Conservation (phyloP, 306 rosid species). For the Castanea crenata region DNA sequence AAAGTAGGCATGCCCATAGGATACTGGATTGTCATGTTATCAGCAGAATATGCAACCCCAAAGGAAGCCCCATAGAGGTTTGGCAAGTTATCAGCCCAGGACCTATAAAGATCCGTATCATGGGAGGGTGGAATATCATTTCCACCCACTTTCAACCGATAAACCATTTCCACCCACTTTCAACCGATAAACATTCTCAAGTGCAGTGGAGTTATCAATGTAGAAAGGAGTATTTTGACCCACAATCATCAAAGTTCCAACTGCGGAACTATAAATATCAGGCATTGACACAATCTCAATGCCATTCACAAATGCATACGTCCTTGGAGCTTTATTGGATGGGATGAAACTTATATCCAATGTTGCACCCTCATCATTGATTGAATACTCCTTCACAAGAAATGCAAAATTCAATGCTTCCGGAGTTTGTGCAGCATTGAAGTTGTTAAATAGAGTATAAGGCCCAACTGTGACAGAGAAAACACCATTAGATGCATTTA, state of each 20-base stretch:
- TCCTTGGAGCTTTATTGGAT: slow-evolving; percentile 47
- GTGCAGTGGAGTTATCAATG: slow-evolving; percentile 62
- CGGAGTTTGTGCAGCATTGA: slow-evolving; percentile 65
- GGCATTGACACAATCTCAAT: slow-evolving; percentile 90
- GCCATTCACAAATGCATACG: slow-evolving; percentile 90
- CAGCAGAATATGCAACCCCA: slow-evolving; percentile 61
- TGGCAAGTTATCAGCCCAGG: slow-evolving; percentile 66
- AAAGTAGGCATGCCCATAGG: slow-evolving; percentile 42
- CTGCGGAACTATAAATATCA: slow-evolving; percentile 59
- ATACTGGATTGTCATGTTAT: slow-evolving; percentile 44
- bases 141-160: too few species aligned
- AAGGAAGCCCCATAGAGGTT: slow-evolving; percentile 58
- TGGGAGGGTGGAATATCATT: slow-evolving; percentile 68
- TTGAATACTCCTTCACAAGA: slow-evolving; percentile 59
- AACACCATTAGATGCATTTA: slow-evolving; percentile 50
- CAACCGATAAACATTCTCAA: slow-evolving; percentile 73
- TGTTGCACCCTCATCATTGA: slow-evolving; percentile 55
- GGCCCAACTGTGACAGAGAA: slow-evolving; percentile 59
- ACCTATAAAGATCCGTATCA: slow-evolving; percentile 84
- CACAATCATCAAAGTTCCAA: slow-evolving; percentile 42
- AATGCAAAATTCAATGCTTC: slow-evolving; percentile 57
- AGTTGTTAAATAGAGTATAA: slow-evolving; percentile 64
- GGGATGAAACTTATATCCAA: slow-evolving; percentile 72
- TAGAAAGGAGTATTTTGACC: slow-evolving; percentile 28
- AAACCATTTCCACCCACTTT: slow-evolving; percentile 82